Conservation (phyloP, 208 protist species). For the Leishmania lainsoni region DNA sequence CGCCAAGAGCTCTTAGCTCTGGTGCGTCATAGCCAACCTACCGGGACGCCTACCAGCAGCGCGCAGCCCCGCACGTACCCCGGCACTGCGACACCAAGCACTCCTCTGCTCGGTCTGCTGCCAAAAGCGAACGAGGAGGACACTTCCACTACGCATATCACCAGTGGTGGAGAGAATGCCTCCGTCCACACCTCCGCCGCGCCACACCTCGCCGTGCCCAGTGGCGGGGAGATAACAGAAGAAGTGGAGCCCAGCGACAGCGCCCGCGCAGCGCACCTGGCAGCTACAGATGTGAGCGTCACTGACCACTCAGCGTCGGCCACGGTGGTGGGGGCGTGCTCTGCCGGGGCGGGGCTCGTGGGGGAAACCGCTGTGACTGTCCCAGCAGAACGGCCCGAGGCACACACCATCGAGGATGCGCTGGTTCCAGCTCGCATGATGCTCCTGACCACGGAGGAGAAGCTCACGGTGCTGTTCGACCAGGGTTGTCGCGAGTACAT, state of each 20-base stretch:
- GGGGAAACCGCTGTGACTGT: neutral
- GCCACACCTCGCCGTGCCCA: neutral
- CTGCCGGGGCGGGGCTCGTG: neutral
- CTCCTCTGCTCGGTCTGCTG: neutral
- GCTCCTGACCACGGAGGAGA: conserved; percentile 44
- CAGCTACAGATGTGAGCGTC: neutral
- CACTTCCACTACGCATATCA: neutral
- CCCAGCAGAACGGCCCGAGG: conserved; percentile 9
- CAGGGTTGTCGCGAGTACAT: conserved; percentile 81
- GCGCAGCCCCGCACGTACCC: conserved; percentile 12
- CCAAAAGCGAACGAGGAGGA: neutral
- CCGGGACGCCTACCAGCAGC: neutral
- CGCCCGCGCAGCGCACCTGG: neutral
- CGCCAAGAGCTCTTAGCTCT: conserved; percentile 77
- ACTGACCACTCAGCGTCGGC: neutral
- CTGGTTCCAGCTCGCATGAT: conserved; percentile 28
- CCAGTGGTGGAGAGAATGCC: neutral
- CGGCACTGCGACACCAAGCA: neutral
- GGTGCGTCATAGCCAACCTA: conserved; percentile 37
- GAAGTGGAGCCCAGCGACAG: neutral
- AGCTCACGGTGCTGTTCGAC: conserved; percentile 86
- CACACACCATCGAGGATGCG: conserved; percentile 36
- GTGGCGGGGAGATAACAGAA: neutral
- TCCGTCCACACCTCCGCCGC: neutral
- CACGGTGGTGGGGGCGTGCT: neutral